Conservation (phyloP, 495 filamentous ascomycete species). For the Schizothecium vesticola region DNA sequence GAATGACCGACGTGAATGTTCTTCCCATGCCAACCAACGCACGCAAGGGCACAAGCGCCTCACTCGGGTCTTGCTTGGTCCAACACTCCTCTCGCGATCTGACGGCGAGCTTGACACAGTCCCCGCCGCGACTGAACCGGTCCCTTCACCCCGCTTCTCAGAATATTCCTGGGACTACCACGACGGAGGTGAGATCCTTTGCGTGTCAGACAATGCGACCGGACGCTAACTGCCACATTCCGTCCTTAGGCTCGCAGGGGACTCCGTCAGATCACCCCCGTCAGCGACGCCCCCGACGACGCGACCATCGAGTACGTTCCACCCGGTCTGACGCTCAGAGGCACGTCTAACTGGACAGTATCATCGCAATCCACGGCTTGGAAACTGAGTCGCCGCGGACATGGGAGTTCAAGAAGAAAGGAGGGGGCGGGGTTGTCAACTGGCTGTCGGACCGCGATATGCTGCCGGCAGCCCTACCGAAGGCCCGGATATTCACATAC, state of each 20-base stretch:
- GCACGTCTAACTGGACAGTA: constrained; percentile 11
- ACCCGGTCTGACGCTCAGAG: neutral
- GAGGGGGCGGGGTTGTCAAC: constrained; percentile 19
- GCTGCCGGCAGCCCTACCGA: constrained; percentile 19
- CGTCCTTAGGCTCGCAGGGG: constrained; percentile 10
- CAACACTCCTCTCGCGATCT: no score
- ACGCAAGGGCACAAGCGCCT: no score
- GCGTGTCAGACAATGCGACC: neutral
- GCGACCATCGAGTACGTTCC: constrained; percentile 12
- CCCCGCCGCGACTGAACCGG: no score
- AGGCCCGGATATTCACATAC: constrained; percentile 26
- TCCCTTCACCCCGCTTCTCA: no score
- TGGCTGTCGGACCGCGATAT: constrained; percentile 28
- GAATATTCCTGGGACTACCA: no score
- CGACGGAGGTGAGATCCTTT: constrained; percentile 8
- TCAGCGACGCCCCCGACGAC: constrained; percentile 4
- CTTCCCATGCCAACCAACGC: no score
- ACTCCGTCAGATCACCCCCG: constrained; percentile 5
- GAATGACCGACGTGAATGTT: no score
- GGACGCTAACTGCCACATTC: constrained; percentile 9
- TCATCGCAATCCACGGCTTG: constrained; percentile 26
- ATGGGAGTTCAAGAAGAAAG: constrained; percentile 15
- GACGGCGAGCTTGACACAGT: no score
- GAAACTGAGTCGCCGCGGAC: constrained; percentile 18
- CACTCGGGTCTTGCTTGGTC: no score